Evolutionary conservation across 1,139 yeast species (phyloP).

Genomic region (Saccharomycopsis hybrid): DNA sequence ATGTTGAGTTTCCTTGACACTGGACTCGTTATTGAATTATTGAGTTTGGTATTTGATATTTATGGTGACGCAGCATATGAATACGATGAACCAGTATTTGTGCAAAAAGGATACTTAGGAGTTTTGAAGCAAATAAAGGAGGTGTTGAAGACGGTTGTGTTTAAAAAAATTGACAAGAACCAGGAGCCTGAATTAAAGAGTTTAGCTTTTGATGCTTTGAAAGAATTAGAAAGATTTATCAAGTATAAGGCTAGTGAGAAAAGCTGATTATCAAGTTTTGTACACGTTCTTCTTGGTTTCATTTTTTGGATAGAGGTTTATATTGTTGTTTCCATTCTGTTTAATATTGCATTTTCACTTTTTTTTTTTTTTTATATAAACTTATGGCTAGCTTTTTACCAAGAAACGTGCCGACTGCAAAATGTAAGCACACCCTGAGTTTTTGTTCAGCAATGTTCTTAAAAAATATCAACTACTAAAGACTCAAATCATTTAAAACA

Average conservation of each 20-base stretch:
- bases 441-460: no score
- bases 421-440: no score
- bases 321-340: background rate
- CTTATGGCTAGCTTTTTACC: no score
- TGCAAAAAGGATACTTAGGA: conserved; percentile 43
- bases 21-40: conserved; percentile 10
- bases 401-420: no score
- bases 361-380: background rate
- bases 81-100: conserved; percentile 67
- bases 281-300: background rate
- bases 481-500: no score
- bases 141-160: conserved; percentile 46
- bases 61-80: conserved; percentile 68
- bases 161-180: conserved; percentile 61
- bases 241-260: conserved; percentile 51
- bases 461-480: no score
- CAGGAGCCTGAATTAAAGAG: conserved; percentile 49
- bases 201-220: conserved; percentile 63
- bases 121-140: conserved; percentile 34
- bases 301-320: background rate
- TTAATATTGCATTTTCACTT: no score
- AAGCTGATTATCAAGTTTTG: background rate
- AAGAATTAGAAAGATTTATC: conserved; percentile 67
- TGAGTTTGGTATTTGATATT: conserved; percentile 49
- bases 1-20: background rate